Percentiles rank a stretch among this genome's conserved stretches.
Evolutionary conservation across 2,329 filamentous ascomycete genomes (phyloP).

Genomic region (Fusarium falciforme): DNA sequence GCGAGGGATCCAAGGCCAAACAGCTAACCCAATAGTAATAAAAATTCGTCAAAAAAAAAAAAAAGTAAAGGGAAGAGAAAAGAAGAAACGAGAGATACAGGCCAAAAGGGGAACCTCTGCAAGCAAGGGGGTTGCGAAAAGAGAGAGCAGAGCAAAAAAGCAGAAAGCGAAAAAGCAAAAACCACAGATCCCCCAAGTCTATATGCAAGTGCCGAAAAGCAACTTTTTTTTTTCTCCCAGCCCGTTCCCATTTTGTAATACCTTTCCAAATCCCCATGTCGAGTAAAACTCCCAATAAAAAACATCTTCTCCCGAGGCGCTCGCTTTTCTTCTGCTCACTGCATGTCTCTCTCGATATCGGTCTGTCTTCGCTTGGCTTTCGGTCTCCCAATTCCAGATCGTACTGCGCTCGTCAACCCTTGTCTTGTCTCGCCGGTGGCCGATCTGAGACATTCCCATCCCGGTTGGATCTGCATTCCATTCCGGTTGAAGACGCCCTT

Average conservation of each 20-base stretch:
- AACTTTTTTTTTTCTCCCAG: conserved; percentile 39
- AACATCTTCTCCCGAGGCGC: conserved; percentile 19
- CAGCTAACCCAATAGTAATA: conserved; percentile 5
- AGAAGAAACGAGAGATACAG: conserved; percentile 30
- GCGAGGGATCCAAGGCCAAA: conserved; percentile 34
- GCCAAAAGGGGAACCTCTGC: conserved; percentile 22
- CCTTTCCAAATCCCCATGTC: conserved; percentile 35
- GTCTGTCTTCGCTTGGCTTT: conserved; percentile 17
- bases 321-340: conserved; percentile 11
- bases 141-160: conserved; percentile 10
- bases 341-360: conserved; percentile 1
- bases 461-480: conserved; percentile 46
- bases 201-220: conserved; percentile 44
- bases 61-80: conserved; percentile 27
- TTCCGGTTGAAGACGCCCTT: conserved; percentile 32
- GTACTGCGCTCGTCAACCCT: conserved; percentile 18
- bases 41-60: conserved; percentile 15
- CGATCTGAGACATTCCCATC: conserved; percentile 49
- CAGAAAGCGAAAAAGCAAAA: conserved; percentile 23
- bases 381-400: conserved; percentile 11
- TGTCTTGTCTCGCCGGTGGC: conserved; percentile 12
- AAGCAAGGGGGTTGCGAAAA: conserved; percentile 32
- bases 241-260: conserved; percentile 41
- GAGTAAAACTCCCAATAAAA: conserved; percentile 25
- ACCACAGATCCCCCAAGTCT: conserved; percentile 39